Evolutionary conservation across 805 yeast genomes (phyloP).

Genomic region (Wickerhamiella bombiphila): DNA sequence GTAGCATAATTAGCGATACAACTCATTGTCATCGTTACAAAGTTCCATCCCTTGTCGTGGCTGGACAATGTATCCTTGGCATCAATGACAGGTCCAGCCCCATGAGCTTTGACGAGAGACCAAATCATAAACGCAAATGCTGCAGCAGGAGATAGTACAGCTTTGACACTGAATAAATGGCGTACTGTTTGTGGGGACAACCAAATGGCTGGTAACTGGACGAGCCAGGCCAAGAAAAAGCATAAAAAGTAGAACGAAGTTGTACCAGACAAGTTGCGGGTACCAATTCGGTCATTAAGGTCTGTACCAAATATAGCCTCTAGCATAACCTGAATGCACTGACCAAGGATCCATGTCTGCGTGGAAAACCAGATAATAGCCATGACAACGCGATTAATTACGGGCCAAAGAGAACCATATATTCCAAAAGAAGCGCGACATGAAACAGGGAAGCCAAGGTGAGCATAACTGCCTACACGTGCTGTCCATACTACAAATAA

Average conservation of each 20-base stretch:
- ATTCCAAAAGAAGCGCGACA: constrained; percentile 75
- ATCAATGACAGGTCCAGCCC: constrained; percentile 58
- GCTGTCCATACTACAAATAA: constrained; percentile 56
- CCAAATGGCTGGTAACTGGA: constrained; percentile 66
- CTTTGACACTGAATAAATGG: constrained; percentile 72
- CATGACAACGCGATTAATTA: constrained; percentile 76
- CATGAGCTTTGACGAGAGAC: constrained; percentile 69
- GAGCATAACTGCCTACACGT: constrained; percentile 67
- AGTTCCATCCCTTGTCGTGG: constrained; percentile 65
- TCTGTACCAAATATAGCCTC: constrained; percentile 42
- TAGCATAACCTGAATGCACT: constrained; percentile 66
- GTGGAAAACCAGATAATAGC: constrained; percentile 80
- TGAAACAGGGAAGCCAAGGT: constrained; percentile 72
- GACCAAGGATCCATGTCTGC: constrained; percentile 73
- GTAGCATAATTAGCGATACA: constrained; percentile 78
- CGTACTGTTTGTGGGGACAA: constrained; percentile 70
- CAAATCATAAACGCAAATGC: constrained; percentile 73
- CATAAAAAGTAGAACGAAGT: constrained; percentile 60
- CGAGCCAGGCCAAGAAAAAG: constrained; percentile 71
- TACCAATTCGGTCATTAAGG: constrained; percentile 12
- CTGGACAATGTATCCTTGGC: constrained; percentile 30
- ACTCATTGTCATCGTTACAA: constrained; percentile 63
- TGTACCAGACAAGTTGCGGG: constrained; percentile 40
- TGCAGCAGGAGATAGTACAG: constrained; percentile 65
- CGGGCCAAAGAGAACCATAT: constrained; percentile 79